Evolutionary conservation across 441 rosid genomes (phyloP), one percentile per base, ranked within the genome.

Genomic region (Adansonia gregorii): DNA sequence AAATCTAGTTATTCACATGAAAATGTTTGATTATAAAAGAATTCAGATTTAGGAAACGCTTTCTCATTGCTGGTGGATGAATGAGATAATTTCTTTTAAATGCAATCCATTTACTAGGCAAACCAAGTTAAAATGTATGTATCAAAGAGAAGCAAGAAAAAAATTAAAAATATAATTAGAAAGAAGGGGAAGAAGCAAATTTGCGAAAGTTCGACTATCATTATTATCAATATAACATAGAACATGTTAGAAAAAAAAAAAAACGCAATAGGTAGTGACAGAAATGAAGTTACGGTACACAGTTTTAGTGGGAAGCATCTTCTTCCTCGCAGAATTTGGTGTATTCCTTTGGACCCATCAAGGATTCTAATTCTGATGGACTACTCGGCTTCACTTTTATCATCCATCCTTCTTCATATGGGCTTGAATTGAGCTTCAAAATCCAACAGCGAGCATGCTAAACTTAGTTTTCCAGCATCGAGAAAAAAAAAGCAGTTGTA

Each of bases 321-420:
- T 94, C 99, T 75, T 95, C 97, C 85, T 95, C 95, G 41, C 99
- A 95, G 90, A 90, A 89, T 83, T 95, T 91, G 20, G 90, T 87
- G 87, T 94, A 94, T 65, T 90, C 97, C 73, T 83, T 89, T 31
- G 99, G 60, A 77, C 89, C 94, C 93, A 92, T 78, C 82, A 95
- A 85, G 77, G 95, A 85, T 35, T 84, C 93, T 51, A 92, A 65
- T 79, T 94, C 98, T 2, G 90, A 86, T 20, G 97, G 92, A 77
- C 77, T 86, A 76, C 89, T 87, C 7, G 99, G 97, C 89, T 95
- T 95, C 82, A 95, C 94, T 86, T 94, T 95, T 78, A 93, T 95
- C 93, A 95, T 91, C 99, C 99, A 95, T 76, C 98, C 98, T 14
- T 82, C 92, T 81, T 93, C 97, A 70, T 89, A 92, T 19, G 99